Evolutionary conservation across 441 rosid genomes (phyloP), one percentile per base, ranked within the genome.

Genomic region (Jatropha multifida): DNA sequence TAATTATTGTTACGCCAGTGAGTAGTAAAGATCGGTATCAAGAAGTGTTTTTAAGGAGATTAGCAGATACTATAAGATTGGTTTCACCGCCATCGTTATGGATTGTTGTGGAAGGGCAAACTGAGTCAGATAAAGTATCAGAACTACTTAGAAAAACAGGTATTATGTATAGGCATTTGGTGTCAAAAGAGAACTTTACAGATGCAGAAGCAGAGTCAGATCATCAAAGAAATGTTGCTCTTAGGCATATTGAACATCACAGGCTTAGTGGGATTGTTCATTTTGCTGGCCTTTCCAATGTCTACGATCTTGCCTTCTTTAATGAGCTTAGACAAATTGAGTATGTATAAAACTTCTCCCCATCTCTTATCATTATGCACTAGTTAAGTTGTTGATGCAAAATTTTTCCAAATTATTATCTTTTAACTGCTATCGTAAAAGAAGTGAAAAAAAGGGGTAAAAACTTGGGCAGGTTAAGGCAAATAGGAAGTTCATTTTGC

Each of bases 231-330:
- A 96, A 96, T 72, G 49, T 92, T 12, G 99, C 97, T 0, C 80
- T 96, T 4, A 81, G 85, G 78, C 99, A 93, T 82, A 84, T 94
- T 69, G 93, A 91, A 73, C 91, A 90, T 4, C 98, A 93, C 80
- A 83, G 85, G 80, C 65, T 96, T 32, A 86, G 90, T 10, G 99
- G 98, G 18, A 84, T 94, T 38, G 97, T 96, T 73, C 99, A 96
- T 79, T 92, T 96, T 48, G 94, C 99, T 1, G 88, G 82, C n/a
- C 86, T 92, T n/a, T 85, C 90, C 81, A 93, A 92, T 72, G 86
- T 90, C 41, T 96, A 96, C 65, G 97, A 94, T 81, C 95, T 96
- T 72, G 89, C 83, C 71, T 96, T 96, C 91, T 96, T 93, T 81
- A 72, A 89, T 8, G 88, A 91, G 74, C 95, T 96, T 51, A 79